Percentiles rank a stretch among this genome's conserved stretches.
These are phyloP conservation scores for Globisporangium middletonii DNA, from an alignment of 352 stramenopile species.

Conservation along the genomic window DNA sequence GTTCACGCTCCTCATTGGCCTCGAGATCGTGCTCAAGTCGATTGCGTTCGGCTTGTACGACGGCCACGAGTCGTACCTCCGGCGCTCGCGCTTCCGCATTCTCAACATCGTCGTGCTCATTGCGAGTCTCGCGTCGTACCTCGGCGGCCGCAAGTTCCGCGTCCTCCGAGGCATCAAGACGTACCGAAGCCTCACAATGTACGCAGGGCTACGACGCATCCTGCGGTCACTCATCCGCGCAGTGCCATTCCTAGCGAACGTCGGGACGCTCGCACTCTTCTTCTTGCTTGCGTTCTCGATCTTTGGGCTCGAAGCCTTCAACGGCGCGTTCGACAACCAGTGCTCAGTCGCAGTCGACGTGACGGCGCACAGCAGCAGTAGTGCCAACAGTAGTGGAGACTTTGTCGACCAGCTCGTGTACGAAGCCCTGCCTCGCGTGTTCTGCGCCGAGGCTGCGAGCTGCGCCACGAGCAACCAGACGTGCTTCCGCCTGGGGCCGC, in stretches of 20 bases:
- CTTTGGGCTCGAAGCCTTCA: conserved; percentile 67
- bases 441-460: conserved; percentile 37
- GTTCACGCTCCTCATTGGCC: conserved; percentile 51
- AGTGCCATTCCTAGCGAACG: conserved; percentile 71
- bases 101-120: conserved; percentile 47
- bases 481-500: conserved; percentile 24
- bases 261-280: conserved; percentile 64
- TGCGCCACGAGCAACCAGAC: conserved; percentile 30
- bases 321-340: conserved; percentile 41
- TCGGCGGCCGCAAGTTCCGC: conserved; percentile 29
- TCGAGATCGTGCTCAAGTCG: conserved; percentile 56
- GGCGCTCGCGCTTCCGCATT: conserved; percentile 35
- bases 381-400: neutral
- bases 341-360: conserved; percentile 21
- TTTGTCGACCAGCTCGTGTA: conserved; percentile 6
- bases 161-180: conserved; percentile 66
- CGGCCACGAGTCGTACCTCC: conserved; percentile 42
- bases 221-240: conserved; percentile 55
- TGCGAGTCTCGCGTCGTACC: conserved; percentile 45
- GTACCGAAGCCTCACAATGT: conserved; percentile 53
- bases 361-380: neutral
- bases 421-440: conserved; percentile 40
- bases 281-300: conserved; percentile 75
- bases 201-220: conserved; percentile 59
- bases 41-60: conserved; percentile 45